Evolutionary conservation across 495 filamentous ascomycete genomes (phyloP).

Genomic region (Trichoderma gamsii): DNA sequence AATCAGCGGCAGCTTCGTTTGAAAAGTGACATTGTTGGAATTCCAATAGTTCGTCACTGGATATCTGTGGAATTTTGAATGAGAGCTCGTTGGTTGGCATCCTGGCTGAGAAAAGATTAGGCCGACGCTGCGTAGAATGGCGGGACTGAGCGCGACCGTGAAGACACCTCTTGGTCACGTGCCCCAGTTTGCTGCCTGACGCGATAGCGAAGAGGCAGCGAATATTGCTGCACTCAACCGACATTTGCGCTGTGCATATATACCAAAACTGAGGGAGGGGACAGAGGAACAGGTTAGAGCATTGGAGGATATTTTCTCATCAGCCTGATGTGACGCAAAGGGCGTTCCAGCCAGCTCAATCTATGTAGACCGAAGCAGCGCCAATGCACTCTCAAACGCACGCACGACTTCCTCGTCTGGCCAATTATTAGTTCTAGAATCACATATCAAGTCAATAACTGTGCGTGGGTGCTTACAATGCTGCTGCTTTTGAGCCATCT

Average conservation of each 20-base stretch:
- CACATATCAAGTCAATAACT: not conserved
- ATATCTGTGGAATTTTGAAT: constrained; percentile 11
- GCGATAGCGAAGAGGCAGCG: not conserved
- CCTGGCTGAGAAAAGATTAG: constrained; percentile 20
- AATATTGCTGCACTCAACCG: not conserved
- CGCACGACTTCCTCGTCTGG: constrained; percentile 68
- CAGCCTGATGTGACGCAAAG: constrained; percentile 41
- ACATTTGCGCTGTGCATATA: not conserved
- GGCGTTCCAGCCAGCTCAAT: not conserved
- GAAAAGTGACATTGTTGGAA: constrained; percentile 67
- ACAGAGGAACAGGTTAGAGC: not conserved
- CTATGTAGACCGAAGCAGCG: constrained; percentile 45
- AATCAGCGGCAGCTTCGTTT: constrained; percentile 36
- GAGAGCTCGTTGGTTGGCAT: constrained; percentile 21
- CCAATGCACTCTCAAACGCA: constrained; percentile 73
- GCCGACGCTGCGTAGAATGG: not conserved
- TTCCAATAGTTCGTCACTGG: constrained; percentile 62
- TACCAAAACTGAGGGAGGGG: not conserved
- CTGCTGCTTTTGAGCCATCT: constrained; percentile 61
- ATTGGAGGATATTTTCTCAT: not conserved
- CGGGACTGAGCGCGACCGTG: not conserved
- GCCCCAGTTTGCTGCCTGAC: not conserved
- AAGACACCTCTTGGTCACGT: not conserved
- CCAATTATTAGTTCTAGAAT: not conserved
- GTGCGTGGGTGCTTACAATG: constrained; percentile 54